Base-by-base conservation (phyloP, 345 rosid genomes). In the Laguncularia racemosa region DNA sequence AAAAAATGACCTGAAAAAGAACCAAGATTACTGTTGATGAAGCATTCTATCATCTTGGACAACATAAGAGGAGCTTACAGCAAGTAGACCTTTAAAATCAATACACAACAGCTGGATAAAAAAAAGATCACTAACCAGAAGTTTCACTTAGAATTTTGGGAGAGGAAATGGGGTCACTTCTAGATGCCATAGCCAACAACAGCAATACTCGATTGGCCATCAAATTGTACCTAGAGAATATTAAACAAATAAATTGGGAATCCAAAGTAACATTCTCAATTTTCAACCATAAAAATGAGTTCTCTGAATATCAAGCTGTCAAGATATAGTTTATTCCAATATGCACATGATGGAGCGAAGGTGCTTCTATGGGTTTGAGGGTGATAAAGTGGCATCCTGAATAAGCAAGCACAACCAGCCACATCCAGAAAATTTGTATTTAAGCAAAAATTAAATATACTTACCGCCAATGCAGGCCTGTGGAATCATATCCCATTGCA, bases 181-280 rank as follows among this genome's bases (percentile, higher is more conserved):
- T 82, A 64, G 85, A 86, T 44, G 93, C 78, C 97, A 93, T 83
- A 63, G 96, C 96, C 78, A 93, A 73, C 69, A 93, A 76, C 70
- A 93, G 85, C 68, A 93, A 78, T 65, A 89, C 88, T 77, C 99
- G 82, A 78, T 93, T 93, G 62, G 99, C 99, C 97, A 93, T 93
- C 71, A 93, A 76, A 75, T 93, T 93, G 71, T 93, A 89, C 84
- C 97, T 93, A 79, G 47, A 60, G 67, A 59, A 50, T 53, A 56
- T 55, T 50, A 33, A 33, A 33, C 40, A 33, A 33, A 33, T 33
- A 33, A 33, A 33, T 33, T 38, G 58, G 51, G 59, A 33, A 58
- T 46, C 16, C 26, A 16, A 46, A 12, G 66, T 55, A 38, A 48
- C 62, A 50, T 20, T 48, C 58, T 28, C 20, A 13, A 54, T 26